Percentiles rank a stretch among this genome's conserved stretches.
These are phyloP conservation scores for Chamaecrista fasciculata DNA, from an alignment of 306 rosid species.

Conservation along the genomic window DNA sequence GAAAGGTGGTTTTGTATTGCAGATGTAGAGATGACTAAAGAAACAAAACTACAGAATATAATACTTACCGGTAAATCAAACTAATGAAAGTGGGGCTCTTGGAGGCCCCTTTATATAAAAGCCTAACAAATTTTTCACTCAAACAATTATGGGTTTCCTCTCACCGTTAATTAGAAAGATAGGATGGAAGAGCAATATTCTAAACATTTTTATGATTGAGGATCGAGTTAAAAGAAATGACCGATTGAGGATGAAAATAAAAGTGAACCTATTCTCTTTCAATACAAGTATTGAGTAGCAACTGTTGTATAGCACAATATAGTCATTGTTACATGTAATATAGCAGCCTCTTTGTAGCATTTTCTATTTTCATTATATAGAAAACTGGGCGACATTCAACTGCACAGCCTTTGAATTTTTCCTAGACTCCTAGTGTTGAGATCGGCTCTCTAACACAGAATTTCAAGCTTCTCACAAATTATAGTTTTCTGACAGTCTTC, in stretches of 20 bases:
- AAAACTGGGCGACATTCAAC: neutral
- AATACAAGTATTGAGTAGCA: too few relatives aligned
- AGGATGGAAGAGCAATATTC: neutral
- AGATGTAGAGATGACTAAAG: neutral
- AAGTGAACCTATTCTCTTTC: too few relatives aligned
- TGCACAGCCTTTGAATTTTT: neutral
- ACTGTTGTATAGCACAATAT: neutral
- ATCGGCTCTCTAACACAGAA: neutral
- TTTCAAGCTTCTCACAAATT: slow-evolving; percentile 30
- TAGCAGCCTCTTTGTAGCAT: neutral
- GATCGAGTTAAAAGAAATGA: neutral
- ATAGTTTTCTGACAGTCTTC: slow-evolving; percentile 51
- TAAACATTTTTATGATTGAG: neutral
- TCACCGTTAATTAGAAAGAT: neutral
- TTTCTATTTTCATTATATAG: neutral
- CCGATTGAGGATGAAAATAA: neutral
- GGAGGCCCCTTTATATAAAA: neutral
- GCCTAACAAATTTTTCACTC: neutral
- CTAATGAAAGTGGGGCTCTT: neutral
- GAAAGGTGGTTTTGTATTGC: neutral
- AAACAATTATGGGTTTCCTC: neutral
- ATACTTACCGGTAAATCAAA: neutral
- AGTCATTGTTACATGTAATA: neutral
- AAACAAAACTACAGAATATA: neutral
- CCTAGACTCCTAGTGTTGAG: neutral